Conservation (phyloP, 2,329 filamentous ascomycete species). For the Botryosphaeria dothidea region DNA sequence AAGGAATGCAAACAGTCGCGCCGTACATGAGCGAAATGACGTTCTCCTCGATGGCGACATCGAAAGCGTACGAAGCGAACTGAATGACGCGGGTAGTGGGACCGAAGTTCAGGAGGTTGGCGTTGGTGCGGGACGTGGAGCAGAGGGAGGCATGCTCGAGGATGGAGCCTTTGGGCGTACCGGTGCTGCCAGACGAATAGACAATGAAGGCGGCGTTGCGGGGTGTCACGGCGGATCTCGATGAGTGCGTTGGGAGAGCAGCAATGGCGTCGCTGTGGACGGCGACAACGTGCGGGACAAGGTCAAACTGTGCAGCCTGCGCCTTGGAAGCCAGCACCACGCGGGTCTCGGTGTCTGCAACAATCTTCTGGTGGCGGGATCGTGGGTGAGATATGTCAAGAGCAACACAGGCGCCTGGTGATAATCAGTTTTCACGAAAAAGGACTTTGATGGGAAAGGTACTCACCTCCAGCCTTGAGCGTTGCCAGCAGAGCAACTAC, state of each 20-base stretch:
- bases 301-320: not conserved
- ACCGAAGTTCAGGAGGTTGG: conserved; percentile 20
- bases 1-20: conserved; percentile 42
- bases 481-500: conserved; percentile 37
- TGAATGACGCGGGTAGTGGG: conserved; percentile 8
- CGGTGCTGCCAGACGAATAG: conserved; percentile 39
- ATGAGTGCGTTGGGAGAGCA: not conserved
- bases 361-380: not conserved
- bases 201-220: conserved; percentile 24
- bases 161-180: conserved; percentile 34
- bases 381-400: conserved; percentile 26
- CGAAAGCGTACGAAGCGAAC: conserved; percentile 28
- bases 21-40: conserved; percentile 33
- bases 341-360: conserved; percentile 31
- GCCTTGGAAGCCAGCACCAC: conserved; percentile 31
- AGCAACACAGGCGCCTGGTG: conserved; percentile 30
- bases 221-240: no score
- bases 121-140: conserved; percentile 26
- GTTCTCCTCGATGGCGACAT: conserved; percentile 37
- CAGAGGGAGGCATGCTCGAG: conserved; percentile 29
- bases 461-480: conserved; percentile 32
- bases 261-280: not conserved
- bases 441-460: no score
- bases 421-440: no score
- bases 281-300: not conserved